Percentiles rank a stretch among this genome's conserved stretches.
Evolutionary conservation across 441 rosid species (phyloP).

Genomic region (Erodium moschatum): DNA sequence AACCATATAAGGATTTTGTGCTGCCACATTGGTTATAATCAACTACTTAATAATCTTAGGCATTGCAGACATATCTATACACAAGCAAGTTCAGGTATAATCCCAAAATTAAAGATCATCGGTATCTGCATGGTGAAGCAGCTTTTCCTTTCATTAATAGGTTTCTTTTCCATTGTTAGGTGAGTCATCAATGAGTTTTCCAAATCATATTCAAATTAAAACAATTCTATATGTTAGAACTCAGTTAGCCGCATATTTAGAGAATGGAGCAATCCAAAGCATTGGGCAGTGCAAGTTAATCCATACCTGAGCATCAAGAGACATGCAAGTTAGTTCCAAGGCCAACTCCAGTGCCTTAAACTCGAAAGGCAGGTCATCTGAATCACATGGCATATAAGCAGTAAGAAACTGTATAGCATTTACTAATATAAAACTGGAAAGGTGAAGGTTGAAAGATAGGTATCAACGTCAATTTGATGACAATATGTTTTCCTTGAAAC

Average conservation of each 20-base stretch:
- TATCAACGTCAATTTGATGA: neutral
- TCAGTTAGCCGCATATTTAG: neutral
- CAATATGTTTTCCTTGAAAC: neutral
- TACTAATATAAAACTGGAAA: neutral
- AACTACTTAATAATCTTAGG: neutral
- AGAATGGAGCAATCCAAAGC: neutral
- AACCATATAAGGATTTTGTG: neutral
- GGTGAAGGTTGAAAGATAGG: conserved; percentile 6
- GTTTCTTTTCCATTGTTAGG: conserved; percentile 10
- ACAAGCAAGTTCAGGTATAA: neutral
- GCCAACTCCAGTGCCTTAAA: conserved; percentile 89
- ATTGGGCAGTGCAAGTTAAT: conserved; percentile 13
- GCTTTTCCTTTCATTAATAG: neutral
- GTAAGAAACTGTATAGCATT: conserved; percentile 18
- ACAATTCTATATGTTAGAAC: neutral
- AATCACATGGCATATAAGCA: conserved; percentile 22
- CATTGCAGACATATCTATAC: too few species aligned
- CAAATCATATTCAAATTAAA: neutral
- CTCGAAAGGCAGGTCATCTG: conserved; percentile 97
- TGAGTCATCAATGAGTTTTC: neutral
- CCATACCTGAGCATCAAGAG: conserved; percentile 82
- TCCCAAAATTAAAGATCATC: neutral
- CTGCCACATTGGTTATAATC: neutral
- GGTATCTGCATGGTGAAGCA: neutral
- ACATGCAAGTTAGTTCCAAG: conserved; percentile 78